Percentiles rank a stretch among this genome's conserved stretches.
These are phyloP conservation scores for Trichothecium roseum DNA, from an alignment of 2,329 filamentous ascomycete genomes.

Conservation along the genomic window DNA sequence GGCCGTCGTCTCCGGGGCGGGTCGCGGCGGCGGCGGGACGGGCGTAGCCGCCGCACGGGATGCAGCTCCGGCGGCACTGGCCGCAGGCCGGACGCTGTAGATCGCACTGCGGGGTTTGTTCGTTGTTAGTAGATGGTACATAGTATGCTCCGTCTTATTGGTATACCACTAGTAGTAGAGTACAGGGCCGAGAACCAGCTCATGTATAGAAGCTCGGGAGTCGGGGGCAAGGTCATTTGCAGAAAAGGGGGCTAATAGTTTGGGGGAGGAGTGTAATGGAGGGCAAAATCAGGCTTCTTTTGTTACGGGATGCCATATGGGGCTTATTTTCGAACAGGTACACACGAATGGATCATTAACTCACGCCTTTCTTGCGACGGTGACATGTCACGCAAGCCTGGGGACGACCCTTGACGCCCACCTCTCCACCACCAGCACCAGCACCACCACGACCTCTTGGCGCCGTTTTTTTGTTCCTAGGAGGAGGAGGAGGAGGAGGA, in stretches of 20 bases:
- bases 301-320: no score
- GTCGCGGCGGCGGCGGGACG: neutral
- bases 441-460: constrained; percentile 7
- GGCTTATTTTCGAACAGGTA: no score
- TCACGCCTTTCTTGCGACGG: constrained; percentile 4
- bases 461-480: no score
- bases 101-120: constrained; percentile 1
- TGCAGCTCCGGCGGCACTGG: constrained; percentile 3
- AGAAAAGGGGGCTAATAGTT: neutral
- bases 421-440: neutral
- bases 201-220: neutral
- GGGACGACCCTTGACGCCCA: constrained; percentile 4
- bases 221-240: no score
- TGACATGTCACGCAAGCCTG: constrained; percentile 4
- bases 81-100: constrained; percentile 2
- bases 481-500: no score
- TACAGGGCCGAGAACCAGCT: no score
- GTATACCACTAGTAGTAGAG: no score
- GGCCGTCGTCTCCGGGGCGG: no score
- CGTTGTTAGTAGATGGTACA: no score
- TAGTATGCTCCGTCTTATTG: neutral
- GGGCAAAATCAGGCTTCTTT: no score
- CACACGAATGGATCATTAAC: no score
- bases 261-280: no score
- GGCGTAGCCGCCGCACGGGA: constrained; percentile 3